Conservation (phyloP, 495 filamentous ascomycete species). For the Neurospora sp. region DNA sequence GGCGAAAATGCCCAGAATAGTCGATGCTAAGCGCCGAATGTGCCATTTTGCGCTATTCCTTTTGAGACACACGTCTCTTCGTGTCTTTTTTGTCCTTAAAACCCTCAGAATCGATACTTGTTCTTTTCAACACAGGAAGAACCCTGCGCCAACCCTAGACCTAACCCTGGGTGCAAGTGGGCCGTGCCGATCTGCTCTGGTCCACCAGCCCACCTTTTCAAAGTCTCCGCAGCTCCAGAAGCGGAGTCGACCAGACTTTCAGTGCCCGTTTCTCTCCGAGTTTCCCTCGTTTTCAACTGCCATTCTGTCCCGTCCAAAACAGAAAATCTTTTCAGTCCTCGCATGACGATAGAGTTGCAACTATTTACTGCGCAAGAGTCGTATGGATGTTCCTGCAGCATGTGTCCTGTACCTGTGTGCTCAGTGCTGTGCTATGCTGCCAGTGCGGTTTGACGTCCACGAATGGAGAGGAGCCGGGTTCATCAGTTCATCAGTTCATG, state of each 20-base stretch:
- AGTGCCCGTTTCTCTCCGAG: not conserved
- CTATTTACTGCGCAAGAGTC: not conserved
- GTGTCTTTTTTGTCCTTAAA: not conserved
- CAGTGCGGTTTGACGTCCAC: not conserved
- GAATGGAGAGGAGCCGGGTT: not conserved
- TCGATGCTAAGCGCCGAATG: slow-evolving; percentile 22
- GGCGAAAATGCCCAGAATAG: slow-evolving; percentile 10
- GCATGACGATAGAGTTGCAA: not conserved
- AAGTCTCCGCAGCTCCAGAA: not conserved
- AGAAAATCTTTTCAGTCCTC: not conserved
- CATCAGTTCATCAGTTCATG: not conserved
- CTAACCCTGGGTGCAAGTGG: not conserved
- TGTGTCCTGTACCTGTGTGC: not conserved
- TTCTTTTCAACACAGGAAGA: not conserved
- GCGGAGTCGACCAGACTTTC: not conserved
- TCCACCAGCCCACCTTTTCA: not conserved
- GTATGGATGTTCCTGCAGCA: not conserved
- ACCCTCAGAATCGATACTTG: not conserved
- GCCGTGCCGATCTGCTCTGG: not conserved
- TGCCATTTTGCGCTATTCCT: not conserved
- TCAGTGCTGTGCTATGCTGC: not conserved
- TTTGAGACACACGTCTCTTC: not conserved
- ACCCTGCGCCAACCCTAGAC: not conserved
- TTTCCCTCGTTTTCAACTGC: not conserved
- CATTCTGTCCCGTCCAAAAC: not conserved